phyloP scores from a whole-genome alignment of 2,329 filamentous ascomycete species.

The Colletotrichum neosansevieriae region DNA sequence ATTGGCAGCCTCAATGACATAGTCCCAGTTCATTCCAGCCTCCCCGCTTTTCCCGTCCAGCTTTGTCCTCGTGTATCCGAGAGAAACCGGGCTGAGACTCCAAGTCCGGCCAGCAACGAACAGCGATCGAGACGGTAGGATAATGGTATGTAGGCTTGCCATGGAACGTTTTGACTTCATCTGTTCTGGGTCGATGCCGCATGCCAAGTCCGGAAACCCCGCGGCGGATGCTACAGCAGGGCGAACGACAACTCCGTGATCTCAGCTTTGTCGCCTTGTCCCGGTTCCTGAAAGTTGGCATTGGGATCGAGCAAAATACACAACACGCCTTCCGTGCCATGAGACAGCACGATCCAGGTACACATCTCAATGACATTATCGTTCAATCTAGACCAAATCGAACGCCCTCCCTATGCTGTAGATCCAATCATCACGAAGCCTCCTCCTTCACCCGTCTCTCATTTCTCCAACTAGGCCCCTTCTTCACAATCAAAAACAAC shows the following conservation, averaged over 20 bases:
- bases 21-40: not conserved
- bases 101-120: not conserved
- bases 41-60: not conserved
- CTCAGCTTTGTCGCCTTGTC: too few species aligned
- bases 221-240: too few species aligned
- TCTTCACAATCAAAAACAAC: slow-evolving; percentile 61
- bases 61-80: not conserved
- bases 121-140: not conserved
- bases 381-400: not conserved
- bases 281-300: too few species aligned
- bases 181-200: too few species aligned
- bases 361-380: slow-evolving; percentile 2
- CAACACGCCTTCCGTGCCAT: too few species aligned
- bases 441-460: slow-evolving; percentile 55
- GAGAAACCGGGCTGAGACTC: not conserved
- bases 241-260: too few species aligned
- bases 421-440: slow-evolving; percentile 21
- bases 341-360: too few species aligned
- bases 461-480: slow-evolving; percentile 64
- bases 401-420: not conserved
- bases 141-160: too few species aligned
- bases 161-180: too few species aligned
- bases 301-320: too few species aligned
- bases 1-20: not conserved
- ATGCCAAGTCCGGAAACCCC: too few species aligned